Evolutionary conservation across 495 filamentous ascomycete genomes (phyloP).

Genomic region (Monascus purpureus): DNA sequence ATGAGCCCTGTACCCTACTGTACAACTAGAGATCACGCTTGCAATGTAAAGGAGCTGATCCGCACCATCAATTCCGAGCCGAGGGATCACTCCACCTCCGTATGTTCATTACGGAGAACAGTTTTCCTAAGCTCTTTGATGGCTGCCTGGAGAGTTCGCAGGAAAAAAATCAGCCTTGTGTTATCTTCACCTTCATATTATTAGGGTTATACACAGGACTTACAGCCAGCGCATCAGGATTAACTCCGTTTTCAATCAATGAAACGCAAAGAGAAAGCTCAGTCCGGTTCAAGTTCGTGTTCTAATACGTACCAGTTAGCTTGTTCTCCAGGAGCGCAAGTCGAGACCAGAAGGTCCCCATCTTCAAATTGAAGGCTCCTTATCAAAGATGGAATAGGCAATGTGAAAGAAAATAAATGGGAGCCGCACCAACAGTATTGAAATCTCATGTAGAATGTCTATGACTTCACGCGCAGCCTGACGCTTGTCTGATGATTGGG

Average conservation of each 20-base stretch:
- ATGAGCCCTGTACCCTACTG: too few relatives aligned
- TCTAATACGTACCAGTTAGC: constrained; percentile 35
- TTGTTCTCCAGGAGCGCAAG: background rate
- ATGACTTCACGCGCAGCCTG: constrained; percentile 90
- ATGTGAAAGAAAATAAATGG: constrained; percentile 5
- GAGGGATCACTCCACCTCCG: constrained; percentile 2
- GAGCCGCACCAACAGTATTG: constrained; percentile 70
- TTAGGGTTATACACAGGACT: constrained; percentile 18
- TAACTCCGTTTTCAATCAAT: constrained; percentile 92
- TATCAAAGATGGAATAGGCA: background rate
- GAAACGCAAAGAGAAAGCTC: constrained; percentile 90
- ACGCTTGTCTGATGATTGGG: constrained; percentile 52
- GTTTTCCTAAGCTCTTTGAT: constrained; percentile 53
- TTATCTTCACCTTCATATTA: background rate
- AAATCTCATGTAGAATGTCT: constrained; percentile 90
- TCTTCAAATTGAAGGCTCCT: constrained; percentile 1
- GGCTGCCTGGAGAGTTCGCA: constrained; percentile 36
- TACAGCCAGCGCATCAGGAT: constrained; percentile 90
- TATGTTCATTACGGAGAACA: background rate
- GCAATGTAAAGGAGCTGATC: too few relatives aligned
- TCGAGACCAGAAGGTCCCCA: background rate
- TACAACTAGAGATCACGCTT: too few relatives aligned
- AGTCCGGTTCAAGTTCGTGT: constrained; percentile 79
- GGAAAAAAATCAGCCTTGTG: background rate
- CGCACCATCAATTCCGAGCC: too few relatives aligned